A percentile compares a stretch with the other conserved stretches of the same genome.
Conservation (phyloP, 139 green algal genomes). For the Coelastrella sp. region DNA sequence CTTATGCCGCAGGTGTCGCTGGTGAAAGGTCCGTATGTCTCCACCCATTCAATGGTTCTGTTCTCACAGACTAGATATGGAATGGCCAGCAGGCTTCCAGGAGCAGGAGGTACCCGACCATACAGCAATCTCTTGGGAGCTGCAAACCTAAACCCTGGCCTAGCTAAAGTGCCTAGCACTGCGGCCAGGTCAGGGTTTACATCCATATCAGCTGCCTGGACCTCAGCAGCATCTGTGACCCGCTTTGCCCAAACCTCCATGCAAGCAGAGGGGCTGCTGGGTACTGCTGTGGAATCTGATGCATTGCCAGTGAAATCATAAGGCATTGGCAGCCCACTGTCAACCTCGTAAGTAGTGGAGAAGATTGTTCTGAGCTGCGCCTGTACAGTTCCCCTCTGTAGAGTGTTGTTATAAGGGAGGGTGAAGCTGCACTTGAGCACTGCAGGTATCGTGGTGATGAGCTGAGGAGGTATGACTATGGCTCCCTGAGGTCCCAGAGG, state of each 20-base stretch:
- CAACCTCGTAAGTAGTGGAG: background rate
- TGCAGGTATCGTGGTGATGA: background rate
- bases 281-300: background rate
- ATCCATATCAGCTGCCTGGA: conserved; percentile 1
- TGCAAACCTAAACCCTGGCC: background rate
- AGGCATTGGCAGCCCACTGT: background rate
- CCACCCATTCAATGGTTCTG: conserved; percentile 1
- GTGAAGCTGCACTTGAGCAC: background rate
- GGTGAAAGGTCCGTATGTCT: conserved; percentile 7
- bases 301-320: conserved; percentile 16
- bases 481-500: background rate
- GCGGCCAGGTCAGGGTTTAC: background rate
- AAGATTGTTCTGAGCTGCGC: conserved; percentile 10
- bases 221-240: background rate
- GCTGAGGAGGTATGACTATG: conserved; percentile 30
- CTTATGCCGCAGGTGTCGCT: background rate
- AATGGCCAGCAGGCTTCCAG: background rate
- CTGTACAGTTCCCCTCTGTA: background rate
- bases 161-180: background rate
- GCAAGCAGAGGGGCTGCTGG: background rate
- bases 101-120: conserved; percentile 12
- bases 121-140: background rate
- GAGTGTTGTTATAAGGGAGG: background rate
- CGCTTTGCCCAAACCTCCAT: background rate
- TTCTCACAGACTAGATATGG: conserved; percentile 12